Evolutionary conservation across 768 basidiomycete genomes (phyloP).

Genomic region (Suillus lakei): DNA sequence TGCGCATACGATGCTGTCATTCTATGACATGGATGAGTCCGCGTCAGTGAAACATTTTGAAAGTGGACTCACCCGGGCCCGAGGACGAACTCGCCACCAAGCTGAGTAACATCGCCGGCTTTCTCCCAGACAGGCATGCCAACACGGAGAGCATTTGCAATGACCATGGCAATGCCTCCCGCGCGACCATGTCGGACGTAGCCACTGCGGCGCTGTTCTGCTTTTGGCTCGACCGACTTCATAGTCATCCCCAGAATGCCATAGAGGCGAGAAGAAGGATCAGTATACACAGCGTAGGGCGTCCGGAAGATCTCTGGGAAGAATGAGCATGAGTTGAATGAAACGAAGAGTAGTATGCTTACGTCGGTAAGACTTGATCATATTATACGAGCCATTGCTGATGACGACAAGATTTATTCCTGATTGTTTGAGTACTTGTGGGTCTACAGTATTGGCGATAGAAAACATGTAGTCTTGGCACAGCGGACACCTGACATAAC

Average conservation of each 20-base stretch:
- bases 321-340: background rate
- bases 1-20: constrained; percentile 76
- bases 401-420: constrained; percentile 72
- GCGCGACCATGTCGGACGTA: constrained; percentile 72
- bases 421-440: constrained; percentile 50
- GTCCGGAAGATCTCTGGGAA: constrained; percentile 66
- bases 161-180: constrained; percentile 74
- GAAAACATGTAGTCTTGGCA: constrained; percentile 90
- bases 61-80: constrained; percentile 61
- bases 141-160: constrained; percentile 68
- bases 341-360: constrained; percentile 26
- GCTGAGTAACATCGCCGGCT: constrained; percentile 75
- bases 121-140: constrained; percentile 85
- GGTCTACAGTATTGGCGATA: constrained; percentile 53
- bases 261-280: constrained; percentile 73
- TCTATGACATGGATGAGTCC: constrained; percentile 37
- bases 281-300: constrained; percentile 79
- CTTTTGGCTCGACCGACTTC: constrained; percentile 46
- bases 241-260: constrained; percentile 76
- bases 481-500: constrained; percentile 61
- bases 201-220: constrained; percentile 49
- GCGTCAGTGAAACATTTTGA: constrained; percentile 20
- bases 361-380: constrained; percentile 78
- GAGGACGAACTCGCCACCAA: constrained; percentile 90
- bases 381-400: constrained; percentile 75